phyloP scores from a whole-genome alignment of 306 rosid genomes.

The Castanea crenata region DNA sequence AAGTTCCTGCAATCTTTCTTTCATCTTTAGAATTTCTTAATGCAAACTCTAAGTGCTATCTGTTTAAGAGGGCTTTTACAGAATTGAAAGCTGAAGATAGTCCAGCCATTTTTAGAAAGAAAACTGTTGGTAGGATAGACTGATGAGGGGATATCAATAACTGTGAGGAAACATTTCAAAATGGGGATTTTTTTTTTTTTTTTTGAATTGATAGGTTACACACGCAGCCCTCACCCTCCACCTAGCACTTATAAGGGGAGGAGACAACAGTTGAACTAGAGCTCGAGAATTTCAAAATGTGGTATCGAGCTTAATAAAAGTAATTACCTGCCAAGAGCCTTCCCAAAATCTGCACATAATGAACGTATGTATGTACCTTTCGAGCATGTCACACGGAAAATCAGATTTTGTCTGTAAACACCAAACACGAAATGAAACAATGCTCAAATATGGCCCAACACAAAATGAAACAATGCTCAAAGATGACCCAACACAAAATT shows the following conservation, averaged over 20 bases:
- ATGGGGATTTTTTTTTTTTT: too few species aligned
- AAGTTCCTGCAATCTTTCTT: constrained; percentile 11
- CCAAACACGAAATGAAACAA: neutral
- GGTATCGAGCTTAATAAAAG: neutral
- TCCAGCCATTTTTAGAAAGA: neutral
- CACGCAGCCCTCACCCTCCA: too few species aligned
- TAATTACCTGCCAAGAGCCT: constrained; percentile 86
- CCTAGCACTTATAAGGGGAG: too few species aligned
- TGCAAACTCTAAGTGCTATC: neutral
- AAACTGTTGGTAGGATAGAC: neutral
- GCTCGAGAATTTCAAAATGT: too few species aligned
- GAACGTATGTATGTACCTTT: constrained; percentile 95
- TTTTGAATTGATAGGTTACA: too few species aligned
- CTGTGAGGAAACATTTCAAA: too few species aligned
- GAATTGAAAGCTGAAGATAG: neutral
- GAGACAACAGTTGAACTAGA: too few species aligned
- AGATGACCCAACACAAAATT: constrained; percentile 1
- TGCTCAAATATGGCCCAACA: constrained; percentile 1
- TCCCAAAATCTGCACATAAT: constrained; percentile 90
- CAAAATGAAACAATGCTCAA: neutral
- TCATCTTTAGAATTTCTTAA: neutral
- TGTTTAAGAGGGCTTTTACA: neutral
- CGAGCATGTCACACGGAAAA: constrained; percentile 84
- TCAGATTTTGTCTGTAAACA: constrained; percentile 80
- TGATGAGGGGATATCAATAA: neutral